Evolutionary conservation across 2,329 filamentous ascomycete genomes (phyloP), one percentile per base, ranked within the genome.

Genomic region (Talaromyces amestolkiae): DNA sequence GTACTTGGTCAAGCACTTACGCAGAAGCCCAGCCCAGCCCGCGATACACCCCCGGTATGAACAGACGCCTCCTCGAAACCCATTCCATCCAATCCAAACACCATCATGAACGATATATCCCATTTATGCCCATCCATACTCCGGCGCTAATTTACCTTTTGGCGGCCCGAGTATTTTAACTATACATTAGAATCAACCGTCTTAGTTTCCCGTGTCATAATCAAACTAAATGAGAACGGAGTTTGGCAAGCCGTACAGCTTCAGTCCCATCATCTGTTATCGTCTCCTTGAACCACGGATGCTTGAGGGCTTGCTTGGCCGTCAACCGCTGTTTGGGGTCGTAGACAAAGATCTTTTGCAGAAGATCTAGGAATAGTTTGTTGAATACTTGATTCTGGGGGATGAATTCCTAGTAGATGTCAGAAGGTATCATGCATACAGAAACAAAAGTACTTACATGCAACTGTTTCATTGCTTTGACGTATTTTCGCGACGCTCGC

Each of bases 181-280:
- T 63, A 63, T 63, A 58, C 51, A 63, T 37, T 63, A 63, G 53
- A 56, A 47, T 35, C 53, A 56, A 56, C 27, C n/a, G 37, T 54
- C 19, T 63, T 43, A 56, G 49, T 45, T 63, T 45, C 43, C 45
- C 45, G 43, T 27, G 37, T 58, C 35, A 58, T 58, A 27, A 58
- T 61, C 39, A 63, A 33, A 10, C 22, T 35, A 41, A 58, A 63
- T 43, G 43, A 66, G 47, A 63, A 47, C 63, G 60, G 59, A 66
- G 54, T 62, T 58, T 58, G 64, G 64, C 64, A 63, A 89, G 88
- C 65, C 85, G 83, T 65, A 85, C 80, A 22, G 87, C 87, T 76
- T 89, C 87, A 7, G 87, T 89, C 65, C 87, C 87, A 72, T 89
- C 87, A 71, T 89, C 87, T 70, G 88, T 82, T 24, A 89, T 80